Base-by-base conservation (phyloP, 805 yeast genomes). In the Vanderwaltozyma tropicalis region DNA sequence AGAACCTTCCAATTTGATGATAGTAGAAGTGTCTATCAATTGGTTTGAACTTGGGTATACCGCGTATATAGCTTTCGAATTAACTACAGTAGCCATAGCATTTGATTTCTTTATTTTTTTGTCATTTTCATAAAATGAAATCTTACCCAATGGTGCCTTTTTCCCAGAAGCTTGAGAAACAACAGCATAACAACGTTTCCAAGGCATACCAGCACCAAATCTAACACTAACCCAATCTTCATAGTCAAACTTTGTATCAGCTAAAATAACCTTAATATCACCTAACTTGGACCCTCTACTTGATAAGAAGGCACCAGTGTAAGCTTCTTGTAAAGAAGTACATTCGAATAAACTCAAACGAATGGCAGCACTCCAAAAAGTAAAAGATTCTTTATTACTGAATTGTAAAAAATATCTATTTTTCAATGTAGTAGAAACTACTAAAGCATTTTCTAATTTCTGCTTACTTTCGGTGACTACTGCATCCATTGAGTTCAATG, bases 201-300 rank as follows among this genome's bases (percentile, higher is more conserved):
- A 92, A 1, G 96, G 95, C 94, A 86, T 85, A 18, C 98, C 98
- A 9, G 92, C 74, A 15, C 98, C 97, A 59, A 89, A 92, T 46
- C 97, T 70, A 14, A 92, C 94, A 56, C 87, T 74, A 31, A 82
- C 87, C 96, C 96, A 89, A 52, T 88, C 96, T 59, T 85, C 95
- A 53, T 86, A 92, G 41, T 74, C 76, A 55, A 77, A 83, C 52
- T 89, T 80, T 15, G 92, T 80, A 46, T 83, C 95, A 1, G 94
- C 80, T 41, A 92, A 67, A 32, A 92, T 69, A 13, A 89, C 81
- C 42, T 83, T 74, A 44, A 92, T 87, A 53, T 94, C 97, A 38
- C 89, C 79, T 42, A 92, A 64, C 42, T 81, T 67, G 5, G 94
- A 72, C 17, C 98, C 98, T 52, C 94, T 71, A n/a, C 95, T 87